These are phyloP conservation scores for Smittium culicis DNA, from an alignment of 371 early-diverging fungal genomes.

Conservation along the genomic window DNA sequence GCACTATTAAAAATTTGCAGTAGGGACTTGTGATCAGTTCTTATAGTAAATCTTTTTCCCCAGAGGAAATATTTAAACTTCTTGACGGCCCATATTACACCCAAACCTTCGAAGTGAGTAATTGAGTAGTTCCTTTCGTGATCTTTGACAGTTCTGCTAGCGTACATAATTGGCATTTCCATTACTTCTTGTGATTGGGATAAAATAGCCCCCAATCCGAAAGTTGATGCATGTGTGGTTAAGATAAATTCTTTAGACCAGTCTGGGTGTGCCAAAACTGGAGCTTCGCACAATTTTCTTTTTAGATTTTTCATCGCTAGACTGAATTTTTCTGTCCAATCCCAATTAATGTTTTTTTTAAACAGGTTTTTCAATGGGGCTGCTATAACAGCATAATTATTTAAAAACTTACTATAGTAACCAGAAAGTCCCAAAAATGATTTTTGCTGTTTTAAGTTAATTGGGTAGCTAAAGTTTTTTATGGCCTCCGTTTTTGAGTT, in stretches of 20 bases:
- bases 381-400: slow-evolving; percentile 12
- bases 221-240: slow-evolving; percentile 31
- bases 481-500: slow-evolving; percentile 13
- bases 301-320: slow-evolving; percentile 10
- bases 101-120: slow-evolving; percentile 34
- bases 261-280: slow-evolving; percentile 20
- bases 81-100: slow-evolving; percentile 16
- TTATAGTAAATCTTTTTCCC: slow-evolving; percentile 14
- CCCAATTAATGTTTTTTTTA: background rate
- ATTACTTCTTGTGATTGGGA: slow-evolving; percentile 12
- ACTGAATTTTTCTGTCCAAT: background rate
- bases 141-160: slow-evolving; percentile 10
- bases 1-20: background rate
- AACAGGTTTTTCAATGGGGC: slow-evolving; percentile 23
- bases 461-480: slow-evolving; percentile 12
- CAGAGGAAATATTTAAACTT: slow-evolving; percentile 26
- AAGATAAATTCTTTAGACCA: slow-evolving; percentile 20
- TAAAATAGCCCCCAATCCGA: slow-evolving; percentile 27
- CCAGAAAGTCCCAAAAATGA: slow-evolving; percentile 19
- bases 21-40: slow-evolving; percentile 11
- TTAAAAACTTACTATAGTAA: slow-evolving; percentile 20
- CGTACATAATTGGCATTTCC: slow-evolving; percentile 1
- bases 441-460: slow-evolving; percentile 15
- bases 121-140: slow-evolving; percentile 18
- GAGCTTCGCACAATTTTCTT: slow-evolving; percentile 4